A percentile compares a stretch with the other conserved stretches of the same genome.
These are phyloP conservation scores for Syzygium grande DNA, from an alignment of 345 rosid species.

Conservation along the genomic window DNA sequence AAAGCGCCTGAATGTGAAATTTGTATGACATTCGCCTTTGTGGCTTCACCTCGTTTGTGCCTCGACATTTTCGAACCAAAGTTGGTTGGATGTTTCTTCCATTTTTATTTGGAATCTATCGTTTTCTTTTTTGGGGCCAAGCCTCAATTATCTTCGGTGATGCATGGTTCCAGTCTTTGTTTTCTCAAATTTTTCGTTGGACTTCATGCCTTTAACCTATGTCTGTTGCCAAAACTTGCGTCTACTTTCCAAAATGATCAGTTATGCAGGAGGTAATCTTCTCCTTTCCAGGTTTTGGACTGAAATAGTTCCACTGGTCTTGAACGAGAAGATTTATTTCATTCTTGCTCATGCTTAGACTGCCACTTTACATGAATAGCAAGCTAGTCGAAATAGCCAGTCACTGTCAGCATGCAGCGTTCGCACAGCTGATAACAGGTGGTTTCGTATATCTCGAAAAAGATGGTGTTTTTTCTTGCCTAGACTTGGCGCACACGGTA, in stretches of 20 bases:
- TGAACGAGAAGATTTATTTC: background rate
- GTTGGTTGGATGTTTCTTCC: background rate
- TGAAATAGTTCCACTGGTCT: background rate
- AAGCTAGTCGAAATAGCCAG: background rate
- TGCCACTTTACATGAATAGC: background rate
- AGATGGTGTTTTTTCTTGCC: background rate
- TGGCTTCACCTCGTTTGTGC: background rate
- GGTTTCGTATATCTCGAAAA: background rate
- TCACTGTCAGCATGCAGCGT: background rate
- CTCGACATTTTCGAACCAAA: background rate
- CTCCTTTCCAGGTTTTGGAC: background rate
- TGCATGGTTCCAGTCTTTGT: background rate
- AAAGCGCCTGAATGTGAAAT: background rate
- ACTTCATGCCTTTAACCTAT: background rate
- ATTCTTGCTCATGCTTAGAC: background rate
- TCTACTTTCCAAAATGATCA: background rate
- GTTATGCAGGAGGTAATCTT: background rate
- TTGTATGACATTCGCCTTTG: background rate
- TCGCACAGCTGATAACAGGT: background rate
- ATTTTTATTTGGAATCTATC: background rate
- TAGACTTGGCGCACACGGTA: background rate
- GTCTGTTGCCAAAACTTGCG: background rate
- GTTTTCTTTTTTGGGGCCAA: background rate
- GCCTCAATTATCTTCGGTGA: background rate
- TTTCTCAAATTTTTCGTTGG: background rate